phyloP scores from a whole-genome alignment of 2,329 filamentous ascomycete genomes.

The Ilyonectria sp. region DNA sequence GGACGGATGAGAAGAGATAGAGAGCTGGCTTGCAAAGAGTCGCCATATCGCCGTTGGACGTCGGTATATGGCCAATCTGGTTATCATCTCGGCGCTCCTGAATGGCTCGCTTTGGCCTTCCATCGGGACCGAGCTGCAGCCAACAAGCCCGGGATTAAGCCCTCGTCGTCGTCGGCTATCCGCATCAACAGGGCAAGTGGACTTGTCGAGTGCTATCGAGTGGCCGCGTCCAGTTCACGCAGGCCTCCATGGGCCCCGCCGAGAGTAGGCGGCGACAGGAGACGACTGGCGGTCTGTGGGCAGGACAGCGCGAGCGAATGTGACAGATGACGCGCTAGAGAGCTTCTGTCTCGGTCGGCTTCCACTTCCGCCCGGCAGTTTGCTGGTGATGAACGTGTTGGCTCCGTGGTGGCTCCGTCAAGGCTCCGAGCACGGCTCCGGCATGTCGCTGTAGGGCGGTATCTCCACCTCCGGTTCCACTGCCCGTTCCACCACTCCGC shows the following conservation, averaged over 20 bases:
- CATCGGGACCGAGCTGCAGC: background rate
- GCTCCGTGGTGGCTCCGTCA: background rate
- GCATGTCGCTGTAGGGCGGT: background rate
- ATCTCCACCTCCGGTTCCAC: background rate
- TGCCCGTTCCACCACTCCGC: background rate
- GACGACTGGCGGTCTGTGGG: background rate
- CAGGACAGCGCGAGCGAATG: constrained; percentile 1
- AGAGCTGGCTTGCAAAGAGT: background rate
- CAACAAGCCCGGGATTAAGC: background rate
- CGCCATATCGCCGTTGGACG: background rate
- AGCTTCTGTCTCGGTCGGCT: background rate
- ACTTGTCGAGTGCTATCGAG: background rate
- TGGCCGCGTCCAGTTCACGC: too few relatives aligned
- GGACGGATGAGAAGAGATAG: background rate
- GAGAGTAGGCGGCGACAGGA: background rate
- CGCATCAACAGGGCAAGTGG: background rate
- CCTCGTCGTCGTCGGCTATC: background rate
- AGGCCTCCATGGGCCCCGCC: background rate
- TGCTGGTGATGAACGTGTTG: background rate
- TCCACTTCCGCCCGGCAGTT: background rate
- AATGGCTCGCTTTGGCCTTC: constrained; percentile 14
- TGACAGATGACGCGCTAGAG: constrained; percentile 2
- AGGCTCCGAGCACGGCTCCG: constrained; percentile 1
- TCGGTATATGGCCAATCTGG: constrained; percentile 4
- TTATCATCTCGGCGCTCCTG: background rate